phyloP scores from a whole-genome alignment of 805 yeast genomes.

The Wickerhamiella spandovensis region DNA sequence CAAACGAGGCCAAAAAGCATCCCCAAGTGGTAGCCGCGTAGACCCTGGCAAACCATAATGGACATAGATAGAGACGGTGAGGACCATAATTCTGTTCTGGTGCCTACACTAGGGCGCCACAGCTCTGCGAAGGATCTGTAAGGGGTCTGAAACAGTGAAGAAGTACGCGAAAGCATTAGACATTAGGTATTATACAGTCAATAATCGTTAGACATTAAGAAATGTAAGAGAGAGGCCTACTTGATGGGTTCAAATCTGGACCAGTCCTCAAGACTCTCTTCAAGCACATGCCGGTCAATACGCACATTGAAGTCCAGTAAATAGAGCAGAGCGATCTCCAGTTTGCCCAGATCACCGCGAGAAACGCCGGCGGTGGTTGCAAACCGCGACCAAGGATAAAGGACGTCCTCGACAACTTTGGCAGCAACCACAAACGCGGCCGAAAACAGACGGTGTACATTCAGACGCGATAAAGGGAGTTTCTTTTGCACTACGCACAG shows the following conservation, averaged over 20 bases:
- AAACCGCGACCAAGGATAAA: conserved; percentile 33
- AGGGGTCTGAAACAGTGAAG: too few relatives aligned
- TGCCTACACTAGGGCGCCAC: too few relatives aligned
- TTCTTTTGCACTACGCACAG: conserved; percentile 21
- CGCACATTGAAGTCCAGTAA: conserved; percentile 37
- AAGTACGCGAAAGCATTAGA: too few relatives aligned
- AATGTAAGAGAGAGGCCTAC: too few relatives aligned
- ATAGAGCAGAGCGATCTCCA: conserved; percentile 40
- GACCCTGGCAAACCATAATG: not conserved
- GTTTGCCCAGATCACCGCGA: conserved; percentile 30
- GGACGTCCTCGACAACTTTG: conserved; percentile 35
- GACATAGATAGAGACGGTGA: too few relatives aligned
- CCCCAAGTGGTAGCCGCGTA: not conserved
- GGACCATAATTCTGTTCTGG: too few relatives aligned
- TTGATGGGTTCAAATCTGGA: not conserved
- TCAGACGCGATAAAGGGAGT: conserved; percentile 25
- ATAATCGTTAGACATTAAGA: too few relatives aligned
- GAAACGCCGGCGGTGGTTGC: conserved; percentile 37
- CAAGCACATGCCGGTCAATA: conserved; percentile 27
- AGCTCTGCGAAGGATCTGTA: too few relatives aligned
- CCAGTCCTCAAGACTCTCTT: conserved; percentile 21
- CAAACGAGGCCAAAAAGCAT: not conserved
- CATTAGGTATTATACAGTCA: not conserved
- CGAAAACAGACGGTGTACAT: conserved; percentile 32
- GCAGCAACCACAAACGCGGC: conserved; percentile 34